A percentile compares a stretch with the other conserved stretches of the same genome.
Evolutionary conservation across 306 rosid genomes (phyloP).

Genomic region (Gillenia trifoliata): DNA sequence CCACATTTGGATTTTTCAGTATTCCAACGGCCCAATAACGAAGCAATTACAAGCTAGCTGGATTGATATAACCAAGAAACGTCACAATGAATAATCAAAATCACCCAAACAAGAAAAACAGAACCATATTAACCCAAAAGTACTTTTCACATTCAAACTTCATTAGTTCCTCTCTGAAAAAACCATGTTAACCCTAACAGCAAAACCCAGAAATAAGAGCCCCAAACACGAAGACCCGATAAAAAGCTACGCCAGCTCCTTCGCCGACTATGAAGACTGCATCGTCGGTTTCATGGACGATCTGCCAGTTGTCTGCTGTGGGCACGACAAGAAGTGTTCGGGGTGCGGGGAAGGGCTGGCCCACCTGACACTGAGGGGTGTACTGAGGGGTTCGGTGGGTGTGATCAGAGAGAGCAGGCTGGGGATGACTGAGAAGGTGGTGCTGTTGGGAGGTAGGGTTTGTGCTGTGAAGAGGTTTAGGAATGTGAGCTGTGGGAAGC

Average conservation of each 20-base stretch:
- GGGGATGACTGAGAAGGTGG: constrained; percentile 31
- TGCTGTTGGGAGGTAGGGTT: constrained; percentile 15
- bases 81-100: background rate
- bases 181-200: constrained; percentile 14
- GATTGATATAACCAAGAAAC: background rate
- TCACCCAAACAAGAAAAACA: background rate
- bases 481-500: background rate
- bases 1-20: background rate
- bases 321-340: background rate
- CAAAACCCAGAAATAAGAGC: constrained; percentile 14
- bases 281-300: constrained; percentile 28
- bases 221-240: background rate
- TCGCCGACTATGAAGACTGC: constrained; percentile 24
- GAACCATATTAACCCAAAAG: background rate
- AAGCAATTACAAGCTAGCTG: background rate
- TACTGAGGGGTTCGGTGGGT: constrained; percentile 26
- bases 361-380: constrained; percentile 15
- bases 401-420: constrained; percentile 22
- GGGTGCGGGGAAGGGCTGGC: constrained; percentile 1
- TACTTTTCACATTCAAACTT: background rate
- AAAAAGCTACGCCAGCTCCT: background rate
- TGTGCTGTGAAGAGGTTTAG: constrained; percentile 28
- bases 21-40: background rate
- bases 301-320: constrained; percentile 14
- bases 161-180: background rate